phyloP scores from a whole-genome alignment of 768 basidiomycete genomes.

The Pulveroboletus ravenelii region DNA sequence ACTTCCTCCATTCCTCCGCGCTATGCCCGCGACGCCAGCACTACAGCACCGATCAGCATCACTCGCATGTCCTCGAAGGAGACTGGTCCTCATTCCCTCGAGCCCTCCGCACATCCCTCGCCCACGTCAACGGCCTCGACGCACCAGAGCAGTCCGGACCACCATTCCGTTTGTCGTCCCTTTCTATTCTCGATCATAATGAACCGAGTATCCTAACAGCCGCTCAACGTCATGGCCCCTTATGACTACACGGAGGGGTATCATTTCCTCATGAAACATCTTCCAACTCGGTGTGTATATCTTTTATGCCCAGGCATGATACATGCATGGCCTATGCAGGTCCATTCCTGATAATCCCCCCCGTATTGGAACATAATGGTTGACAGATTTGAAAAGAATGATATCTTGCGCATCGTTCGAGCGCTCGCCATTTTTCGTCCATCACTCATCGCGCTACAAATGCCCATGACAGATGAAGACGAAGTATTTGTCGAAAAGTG shows the following conservation, averaged over 20 bases:
- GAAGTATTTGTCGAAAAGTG: conserved; percentile 95
- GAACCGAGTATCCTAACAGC: conserved; percentile 57
- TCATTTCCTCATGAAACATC: conserved; percentile 93
- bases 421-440: conserved; percentile 93
- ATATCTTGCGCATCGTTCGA: conserved; percentile 89
- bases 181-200: conserved; percentile 26
- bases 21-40: conserved; percentile 46
- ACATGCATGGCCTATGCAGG: conserved; percentile 38
- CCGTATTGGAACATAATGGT: conserved; percentile 24
- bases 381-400: conserved; percentile 89
- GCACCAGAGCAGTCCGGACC: conserved; percentile 35
- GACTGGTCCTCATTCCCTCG: conserved; percentile 24
- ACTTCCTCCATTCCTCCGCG: conserved; percentile 34
- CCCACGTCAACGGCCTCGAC: conserved; percentile 41
- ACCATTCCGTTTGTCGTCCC: conserved; percentile 24
- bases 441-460: conserved; percentile 95
- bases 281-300: conserved; percentile 70
- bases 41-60: conserved; percentile 35
- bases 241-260: conserved; percentile 97
- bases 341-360: conserved; percentile 35
- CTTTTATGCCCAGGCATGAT: conserved; percentile 28
- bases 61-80: conserved; percentile 27
- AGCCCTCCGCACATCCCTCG: conserved; percentile 34
- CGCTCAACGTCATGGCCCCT: conserved; percentile 59
- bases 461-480: conserved; percentile 94